Percentiles rank a stretch among this genome's conserved stretches.
Evolutionary conservation across 345 rosid genomes (phyloP).

Genomic region (Odontarrhena argentea): DNA sequence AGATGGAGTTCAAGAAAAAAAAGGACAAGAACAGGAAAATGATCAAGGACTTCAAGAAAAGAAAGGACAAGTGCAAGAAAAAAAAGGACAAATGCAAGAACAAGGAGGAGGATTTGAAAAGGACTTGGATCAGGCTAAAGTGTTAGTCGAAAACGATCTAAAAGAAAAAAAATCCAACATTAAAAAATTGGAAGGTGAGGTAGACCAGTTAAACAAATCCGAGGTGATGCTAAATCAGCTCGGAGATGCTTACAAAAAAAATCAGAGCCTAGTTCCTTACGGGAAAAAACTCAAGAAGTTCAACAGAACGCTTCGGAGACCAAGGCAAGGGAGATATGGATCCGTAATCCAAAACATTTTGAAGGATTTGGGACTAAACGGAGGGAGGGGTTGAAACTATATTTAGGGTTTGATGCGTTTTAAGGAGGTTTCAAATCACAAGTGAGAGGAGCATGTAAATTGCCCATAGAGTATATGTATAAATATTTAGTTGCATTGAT

Average conservation of each 20-base stretch:
- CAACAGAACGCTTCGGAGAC: slow-evolving; percentile 21
- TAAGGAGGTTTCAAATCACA: slow-evolving; percentile 24
- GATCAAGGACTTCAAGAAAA: no score
- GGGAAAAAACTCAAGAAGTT: slow-evolving; percentile 27
- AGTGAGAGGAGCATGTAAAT: slow-evolving; percentile 32
- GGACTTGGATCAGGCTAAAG: slow-evolving; percentile 25
- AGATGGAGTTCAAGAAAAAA: no score
- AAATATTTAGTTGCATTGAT: slow-evolving; percentile 21
- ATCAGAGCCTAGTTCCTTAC: slow-evolving; percentile 15
- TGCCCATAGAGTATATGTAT: not conserved
- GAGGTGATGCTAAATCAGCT: slow-evolving; percentile 8
- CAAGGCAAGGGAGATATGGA: not conserved
- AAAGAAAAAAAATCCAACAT: slow-evolving; percentile 24
- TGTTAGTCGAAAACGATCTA: slow-evolving; percentile 23
- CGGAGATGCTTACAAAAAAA: slow-evolving; percentile 32
- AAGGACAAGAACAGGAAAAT: no score
- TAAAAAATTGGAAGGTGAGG: slow-evolving; percentile 14
- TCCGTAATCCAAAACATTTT: slow-evolving; percentile 30
- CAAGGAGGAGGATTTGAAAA: not conserved
- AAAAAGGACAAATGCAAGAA: no score
- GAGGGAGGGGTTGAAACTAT: slow-evolving; percentile 3
- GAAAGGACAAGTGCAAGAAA: no score
- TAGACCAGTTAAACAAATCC: slow-evolving; percentile 23
- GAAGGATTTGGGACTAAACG: slow-evolving; percentile 38
- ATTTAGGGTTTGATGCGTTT: slow-evolving; percentile 24